A percentile compares a stretch with the other conserved stretches of the same genome.
Conservation (phyloP, 208 protist species). For the Acanthamoeba rhysodes region DNA sequence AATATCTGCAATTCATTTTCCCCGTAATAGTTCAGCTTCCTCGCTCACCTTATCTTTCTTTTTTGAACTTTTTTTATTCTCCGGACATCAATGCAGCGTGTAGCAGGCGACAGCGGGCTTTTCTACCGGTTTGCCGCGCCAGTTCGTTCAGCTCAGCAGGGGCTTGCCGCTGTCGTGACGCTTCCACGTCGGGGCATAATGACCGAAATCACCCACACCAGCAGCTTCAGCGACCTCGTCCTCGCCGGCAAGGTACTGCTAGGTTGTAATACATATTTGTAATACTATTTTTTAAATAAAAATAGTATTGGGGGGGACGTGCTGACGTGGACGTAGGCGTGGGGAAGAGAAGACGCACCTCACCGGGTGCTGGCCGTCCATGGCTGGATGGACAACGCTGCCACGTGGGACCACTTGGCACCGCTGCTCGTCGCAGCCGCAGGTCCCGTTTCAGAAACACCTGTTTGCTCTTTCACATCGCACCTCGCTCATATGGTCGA, state of each 20-base stretch:
- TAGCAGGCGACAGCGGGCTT: neutral
- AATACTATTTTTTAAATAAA: neutral
- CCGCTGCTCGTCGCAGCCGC: neutral
- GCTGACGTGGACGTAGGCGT: neutral
- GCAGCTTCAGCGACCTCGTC: neutral
- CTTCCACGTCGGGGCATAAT: neutral
- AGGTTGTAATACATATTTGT: too few relatives aligned
- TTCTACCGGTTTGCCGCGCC: neutral
- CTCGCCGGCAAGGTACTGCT: conserved; percentile 33
- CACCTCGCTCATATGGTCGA: neutral
- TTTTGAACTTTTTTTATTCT: neutral
- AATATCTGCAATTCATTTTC: neutral
- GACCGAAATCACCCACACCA: neutral
- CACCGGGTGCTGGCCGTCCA: conserved; percentile 19
- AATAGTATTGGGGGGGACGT: neutral
- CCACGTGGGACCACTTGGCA: conserved; percentile 34
- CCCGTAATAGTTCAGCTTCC: neutral
- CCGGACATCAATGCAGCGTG: neutral
- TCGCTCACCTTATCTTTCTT: neutral
- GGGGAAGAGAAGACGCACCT: conserved; percentile 13
- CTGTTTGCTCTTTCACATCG: neutral
- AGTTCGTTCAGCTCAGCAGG: neutral
- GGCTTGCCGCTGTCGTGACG: neutral
- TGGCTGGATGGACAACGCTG: conserved; percentile 59
- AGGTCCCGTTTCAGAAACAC: neutral